Percentiles rank a stretch among this genome's conserved stretches.
Evolutionary conservation across 768 basidiomycete species (phyloP).

Genomic region (Leccinum broughii): DNA sequence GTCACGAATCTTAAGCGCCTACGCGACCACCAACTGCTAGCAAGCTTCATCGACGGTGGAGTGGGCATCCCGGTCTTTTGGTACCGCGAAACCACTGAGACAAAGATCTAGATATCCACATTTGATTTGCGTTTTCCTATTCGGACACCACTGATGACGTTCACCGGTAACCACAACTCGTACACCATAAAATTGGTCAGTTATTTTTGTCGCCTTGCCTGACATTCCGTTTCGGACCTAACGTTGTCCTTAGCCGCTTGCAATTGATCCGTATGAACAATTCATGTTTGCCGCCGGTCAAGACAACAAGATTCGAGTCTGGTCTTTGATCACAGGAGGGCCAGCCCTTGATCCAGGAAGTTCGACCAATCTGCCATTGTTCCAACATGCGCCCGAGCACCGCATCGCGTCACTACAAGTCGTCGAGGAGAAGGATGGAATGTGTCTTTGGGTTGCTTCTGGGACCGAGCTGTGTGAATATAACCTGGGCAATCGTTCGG

Average conservation of each 20-base stretch:
- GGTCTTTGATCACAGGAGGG: conserved; percentile 63
- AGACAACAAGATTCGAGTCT: conserved; percentile 62
- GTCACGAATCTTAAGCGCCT: conserved; percentile 55
- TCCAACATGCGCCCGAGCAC: conserved; percentile 36
- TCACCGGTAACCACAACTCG: conserved; percentile 59
- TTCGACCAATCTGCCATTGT: conserved; percentile 24
- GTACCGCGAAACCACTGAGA: not conserved
- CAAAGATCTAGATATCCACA: conserved; percentile 49
- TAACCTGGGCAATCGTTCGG: conserved; percentile 45
- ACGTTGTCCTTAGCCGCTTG: conserved; percentile 51
- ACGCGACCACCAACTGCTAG: conserved; percentile 52
- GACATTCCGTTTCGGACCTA: conserved; percentile 4
- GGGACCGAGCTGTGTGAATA: conserved; percentile 48
- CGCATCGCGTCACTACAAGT: conserved; percentile 53
- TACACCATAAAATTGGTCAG: conserved; percentile 53
- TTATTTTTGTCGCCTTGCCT: conserved; percentile 2
- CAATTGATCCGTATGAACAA: conserved; percentile 53
- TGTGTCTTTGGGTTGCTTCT: conserved; percentile 55
- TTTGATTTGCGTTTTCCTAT: conserved; percentile 63
- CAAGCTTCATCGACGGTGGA: conserved; percentile 58
- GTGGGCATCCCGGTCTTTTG: conserved; percentile 38
- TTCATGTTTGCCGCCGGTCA: conserved; percentile 71
- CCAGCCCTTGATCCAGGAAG: conserved; percentile 21
- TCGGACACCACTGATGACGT: conserved; percentile 44
- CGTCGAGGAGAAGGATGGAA: conserved; percentile 39